Base-by-base conservation (phyloP, 441 rosid genomes). In the Bocquillonia castaneifolia region DNA sequence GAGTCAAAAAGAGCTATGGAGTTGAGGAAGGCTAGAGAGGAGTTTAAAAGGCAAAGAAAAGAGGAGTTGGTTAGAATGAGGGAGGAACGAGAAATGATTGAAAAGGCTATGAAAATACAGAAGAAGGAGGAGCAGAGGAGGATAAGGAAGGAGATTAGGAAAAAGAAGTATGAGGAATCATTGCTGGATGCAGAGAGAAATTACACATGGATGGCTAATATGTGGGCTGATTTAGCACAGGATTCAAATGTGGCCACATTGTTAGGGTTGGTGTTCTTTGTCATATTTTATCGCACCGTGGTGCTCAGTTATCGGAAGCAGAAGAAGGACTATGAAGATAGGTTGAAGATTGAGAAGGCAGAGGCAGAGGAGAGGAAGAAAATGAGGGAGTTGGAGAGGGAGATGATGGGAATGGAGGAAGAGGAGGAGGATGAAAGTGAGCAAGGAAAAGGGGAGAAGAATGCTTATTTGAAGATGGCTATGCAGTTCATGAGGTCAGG, bases 401-500 rank as follows among this genome's bases (percentile, higher is more conserved):
- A 87, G 79, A 73, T 90, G 93, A 81, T 84, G 74, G 96, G 86
- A 28, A 63, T 83, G 59, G 90, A 71, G 63, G 89, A 58, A 47
- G 86, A 55, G 57, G 88, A 77, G 10, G 84, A 74, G 20, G 92
- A 79, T 53, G 95, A 83, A 74, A 53, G 22, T 70, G 95, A 84
- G 78, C 85, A 76, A 78, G 92, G 78, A 23, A 75, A 77, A 39
- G 86, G 80, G 26, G 97, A 88, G 75, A 74, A 90, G 67, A 88
- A 90, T 80, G 87, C 91, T 45, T 84, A 88, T 75, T 56, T 90
- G 75, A 82, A 89, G 81, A 88, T 82, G 91, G 96, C 98, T 15
- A 84, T 50, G 84, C 88, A 93, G 84, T 93, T 93, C 84, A 88
- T 93, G 97, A 88, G 82, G 79, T 93, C 98, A 56, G 97, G 97